Conservation (phyloP, 2,329 filamentous ascomycete species). For the Pseudocercospora fuligena region DNA sequence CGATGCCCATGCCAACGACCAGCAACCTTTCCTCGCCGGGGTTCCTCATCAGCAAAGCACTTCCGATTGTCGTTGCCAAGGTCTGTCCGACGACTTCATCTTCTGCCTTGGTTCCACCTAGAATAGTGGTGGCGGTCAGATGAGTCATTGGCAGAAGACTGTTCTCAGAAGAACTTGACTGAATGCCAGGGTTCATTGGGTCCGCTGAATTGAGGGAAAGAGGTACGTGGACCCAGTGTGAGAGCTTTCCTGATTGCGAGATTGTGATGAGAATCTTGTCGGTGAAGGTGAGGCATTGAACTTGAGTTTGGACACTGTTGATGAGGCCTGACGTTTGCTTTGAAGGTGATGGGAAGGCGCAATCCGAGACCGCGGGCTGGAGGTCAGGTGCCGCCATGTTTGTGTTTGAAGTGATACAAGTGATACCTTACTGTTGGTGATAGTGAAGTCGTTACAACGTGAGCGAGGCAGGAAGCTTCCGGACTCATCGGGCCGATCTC, state of each 20-base stretch:
- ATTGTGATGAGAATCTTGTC: constrained; percentile 93
- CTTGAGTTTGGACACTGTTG: constrained; percentile 71
- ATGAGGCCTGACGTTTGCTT: constrained; percentile 62
- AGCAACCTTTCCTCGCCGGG: constrained; percentile 65
- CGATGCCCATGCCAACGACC: constrained; percentile 63
- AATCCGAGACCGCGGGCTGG: constrained; percentile 48
- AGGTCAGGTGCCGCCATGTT: constrained; percentile 22
- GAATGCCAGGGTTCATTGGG: constrained; percentile 63
- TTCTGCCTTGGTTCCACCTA: constrained; percentile 80
- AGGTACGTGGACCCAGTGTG: constrained; percentile 93
- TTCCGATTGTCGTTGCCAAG: constrained; percentile 87
- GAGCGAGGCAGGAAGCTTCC: not conserved
- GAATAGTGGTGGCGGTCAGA: constrained; percentile 82
- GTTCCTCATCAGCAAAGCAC: constrained; percentile 72
- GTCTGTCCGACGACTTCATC: constrained; percentile 81
- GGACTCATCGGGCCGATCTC: not conserved
- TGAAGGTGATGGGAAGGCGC: constrained; percentile 59
- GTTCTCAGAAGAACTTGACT: constrained; percentile 52
- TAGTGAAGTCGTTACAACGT: not conserved
- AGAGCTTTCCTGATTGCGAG: constrained; percentile 76
- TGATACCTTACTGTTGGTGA: not conserved
- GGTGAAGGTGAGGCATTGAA: constrained; percentile 73
- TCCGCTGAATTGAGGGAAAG: constrained; percentile 70
- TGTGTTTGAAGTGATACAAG: not conserved
- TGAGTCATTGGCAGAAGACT: constrained; percentile 75